These are phyloP conservation scores for Triticum dicoccoides DNA, from an alignment of 176 grass and related monocot genomes.

Conservation along the genomic window DNA sequence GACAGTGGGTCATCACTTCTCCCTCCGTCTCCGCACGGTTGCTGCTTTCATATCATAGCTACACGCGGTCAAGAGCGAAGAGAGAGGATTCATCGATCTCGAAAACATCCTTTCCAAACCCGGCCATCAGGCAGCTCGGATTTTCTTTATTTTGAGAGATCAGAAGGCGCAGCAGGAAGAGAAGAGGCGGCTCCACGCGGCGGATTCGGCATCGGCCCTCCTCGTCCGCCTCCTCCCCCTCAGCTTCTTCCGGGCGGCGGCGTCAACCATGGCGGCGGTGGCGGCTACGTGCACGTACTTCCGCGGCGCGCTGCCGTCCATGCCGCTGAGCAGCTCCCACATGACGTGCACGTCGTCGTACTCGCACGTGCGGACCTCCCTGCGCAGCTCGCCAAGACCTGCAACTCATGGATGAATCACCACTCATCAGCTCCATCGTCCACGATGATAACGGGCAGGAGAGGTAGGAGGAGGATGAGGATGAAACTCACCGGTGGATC, in stretches of 20 bases:
- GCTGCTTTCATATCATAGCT: not conserved
- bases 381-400: constrained; percentile 49
- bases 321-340: constrained; percentile 65
- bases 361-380: constrained; percentile 72
- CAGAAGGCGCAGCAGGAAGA: constrained; percentile 17
- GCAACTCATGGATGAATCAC: not conserved
- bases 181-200: constrained; percentile 18
- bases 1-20: not conserved
- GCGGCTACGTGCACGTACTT: not conserved
- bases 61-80: not conserved
- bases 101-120: not conserved
- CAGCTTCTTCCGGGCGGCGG: not conserved
- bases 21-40: not conserved
- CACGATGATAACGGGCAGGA: not conserved
- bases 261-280: not conserved
- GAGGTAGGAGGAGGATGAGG: not conserved
- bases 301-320: not conserved
- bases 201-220: not conserved
- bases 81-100: not conserved
- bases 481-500: constrained; percentile 29
- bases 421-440: not conserved
- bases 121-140: not conserved
- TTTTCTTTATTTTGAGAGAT: not conserved
- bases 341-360: constrained; percentile 80
- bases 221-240: not conserved